These are phyloP conservation scores for Ogataea methylovora DNA, from an alignment of 805 yeast genomes.

Conservation along the genomic window DNA sequence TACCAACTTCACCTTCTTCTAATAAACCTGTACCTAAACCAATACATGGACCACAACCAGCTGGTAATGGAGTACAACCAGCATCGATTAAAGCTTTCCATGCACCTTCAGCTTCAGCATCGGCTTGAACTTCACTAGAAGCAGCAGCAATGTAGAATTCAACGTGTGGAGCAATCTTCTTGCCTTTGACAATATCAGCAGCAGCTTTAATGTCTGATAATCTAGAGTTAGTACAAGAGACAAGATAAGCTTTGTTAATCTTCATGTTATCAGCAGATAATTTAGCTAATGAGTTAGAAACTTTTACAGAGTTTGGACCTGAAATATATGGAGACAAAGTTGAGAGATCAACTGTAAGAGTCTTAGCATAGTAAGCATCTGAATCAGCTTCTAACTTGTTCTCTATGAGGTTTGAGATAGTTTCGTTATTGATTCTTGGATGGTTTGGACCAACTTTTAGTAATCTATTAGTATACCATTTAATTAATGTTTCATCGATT, in stretches of 20 bases:
- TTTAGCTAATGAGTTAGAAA: conserved; percentile 71
- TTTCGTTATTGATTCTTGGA: conserved; percentile 66
- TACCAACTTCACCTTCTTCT: conserved; percentile 95
- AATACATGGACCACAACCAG: conserved; percentile 99
- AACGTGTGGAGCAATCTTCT: conserved; percentile 80
- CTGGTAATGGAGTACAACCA: conserved; percentile 92
- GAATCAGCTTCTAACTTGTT: conserved; percentile 48
- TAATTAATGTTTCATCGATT: conserved; percentile 70
- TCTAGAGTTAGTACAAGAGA: conserved; percentile 96
- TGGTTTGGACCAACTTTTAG: conserved; percentile 42
- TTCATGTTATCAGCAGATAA: conserved; percentile 66
- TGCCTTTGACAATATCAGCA: conserved; percentile 77
- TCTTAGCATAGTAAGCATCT: conserved; percentile 86
- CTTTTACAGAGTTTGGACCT: conserved; percentile 96
- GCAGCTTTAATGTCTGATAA: conserved; percentile 91
- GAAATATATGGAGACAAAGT: conserved; percentile 84
- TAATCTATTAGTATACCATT: conserved; percentile 69
- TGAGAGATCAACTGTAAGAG: conserved; percentile 69
- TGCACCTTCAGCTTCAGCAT: conserved; percentile 86
- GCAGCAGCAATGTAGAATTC: conserved; percentile 98
- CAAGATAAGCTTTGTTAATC: conserved; percentile 91
- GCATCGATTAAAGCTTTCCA: conserved; percentile 88
- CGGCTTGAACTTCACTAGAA: conserved; percentile 84
- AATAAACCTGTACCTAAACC: conserved; percentile 93
- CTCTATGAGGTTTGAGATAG: conserved; percentile 45